Evolutionary conservation across 768 basidiomycete species (phyloP).

Genomic region (Lactarius deliciosus): DNA sequence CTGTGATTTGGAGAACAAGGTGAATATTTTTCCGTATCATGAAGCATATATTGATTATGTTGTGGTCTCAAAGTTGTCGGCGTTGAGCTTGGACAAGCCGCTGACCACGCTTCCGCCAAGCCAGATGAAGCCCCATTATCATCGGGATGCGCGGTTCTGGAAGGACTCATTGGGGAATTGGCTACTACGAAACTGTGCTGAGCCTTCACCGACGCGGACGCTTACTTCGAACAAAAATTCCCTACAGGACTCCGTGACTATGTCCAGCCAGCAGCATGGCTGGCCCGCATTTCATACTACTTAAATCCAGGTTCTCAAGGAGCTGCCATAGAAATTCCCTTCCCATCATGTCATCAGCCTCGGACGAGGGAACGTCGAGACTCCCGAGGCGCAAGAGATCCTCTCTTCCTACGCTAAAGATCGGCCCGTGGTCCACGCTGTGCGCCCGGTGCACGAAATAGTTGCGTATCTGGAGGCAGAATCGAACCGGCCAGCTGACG

Average conservation of each 20-base stretch:
- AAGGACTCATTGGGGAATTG: conserved; percentile 79
- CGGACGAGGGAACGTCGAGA: conserved; percentile 94
- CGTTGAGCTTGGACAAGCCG: conserved; percentile 59
- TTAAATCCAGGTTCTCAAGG: conserved; percentile 67
- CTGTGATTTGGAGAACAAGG: conserved; percentile 95
- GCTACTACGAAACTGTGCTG: conserved; percentile 73
- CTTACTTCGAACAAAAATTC: conserved; percentile 65
- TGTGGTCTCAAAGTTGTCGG: conserved; percentile 80
- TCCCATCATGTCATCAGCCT: conserved; percentile 78
- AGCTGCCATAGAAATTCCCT: conserved; percentile 59
- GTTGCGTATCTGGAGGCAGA: conserved; percentile 78
- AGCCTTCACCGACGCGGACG: conserved; percentile 82
- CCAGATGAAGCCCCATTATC: conserved; percentile 49
- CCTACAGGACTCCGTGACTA: conserved; percentile 65
- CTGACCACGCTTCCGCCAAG: conserved; percentile 45
- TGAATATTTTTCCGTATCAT: conserved; percentile 34
- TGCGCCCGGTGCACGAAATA: conserved; percentile 78
- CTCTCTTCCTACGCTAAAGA: conserved; percentile 62
- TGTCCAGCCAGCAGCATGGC: conserved; percentile 75
- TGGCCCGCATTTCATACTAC: conserved; percentile 89
- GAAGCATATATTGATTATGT: conserved; percentile 17
- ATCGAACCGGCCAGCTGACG: conserved; percentile 80
- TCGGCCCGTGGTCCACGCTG: conserved; percentile 83
- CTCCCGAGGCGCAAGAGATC: conserved; percentile 65
- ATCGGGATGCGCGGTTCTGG: conserved; percentile 98